Percentiles rank a stretch among this genome's conserved stretches.
These are phyloP conservation scores for Fusarium sp. DNA, from an alignment of 2,329 filamentous ascomycete genomes.

Conservation along the genomic window DNA sequence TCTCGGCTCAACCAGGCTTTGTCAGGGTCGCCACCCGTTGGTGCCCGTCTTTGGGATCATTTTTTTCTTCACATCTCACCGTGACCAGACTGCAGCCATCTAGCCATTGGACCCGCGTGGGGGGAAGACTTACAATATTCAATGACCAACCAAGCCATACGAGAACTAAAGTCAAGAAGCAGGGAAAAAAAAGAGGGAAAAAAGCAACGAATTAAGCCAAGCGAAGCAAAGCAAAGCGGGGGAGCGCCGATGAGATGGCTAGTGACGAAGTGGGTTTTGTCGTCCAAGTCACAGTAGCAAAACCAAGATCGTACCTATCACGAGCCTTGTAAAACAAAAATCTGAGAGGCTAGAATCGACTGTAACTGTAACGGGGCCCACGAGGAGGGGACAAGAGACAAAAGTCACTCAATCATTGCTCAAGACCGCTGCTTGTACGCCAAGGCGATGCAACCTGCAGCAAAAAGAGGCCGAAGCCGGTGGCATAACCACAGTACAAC, in stretches of 20 bases:
- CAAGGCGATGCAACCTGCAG: constrained; percentile 19
- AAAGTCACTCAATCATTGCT: constrained; percentile 14
- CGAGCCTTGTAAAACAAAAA: constrained; percentile 18
- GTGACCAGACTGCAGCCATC: constrained; percentile 2
- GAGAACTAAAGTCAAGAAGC: neutral
- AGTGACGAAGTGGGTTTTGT: constrained; percentile 22
- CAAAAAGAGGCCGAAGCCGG: constrained; percentile 30
- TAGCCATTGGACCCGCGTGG: constrained; percentile 17
- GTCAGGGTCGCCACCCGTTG: constrained; percentile 23
- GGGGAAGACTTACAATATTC: neutral
- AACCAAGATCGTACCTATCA: constrained; percentile 32
- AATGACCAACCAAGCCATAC: constrained; percentile 9
- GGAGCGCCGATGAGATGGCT: constrained; percentile 13
- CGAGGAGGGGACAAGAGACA: constrained; percentile 1
- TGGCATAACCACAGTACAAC: neutral
- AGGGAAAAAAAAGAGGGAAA: neutral
- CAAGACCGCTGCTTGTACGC: constrained; percentile 12
- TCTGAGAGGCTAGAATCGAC: constrained; percentile 6
- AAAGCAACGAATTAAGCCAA: constrained; percentile 14
- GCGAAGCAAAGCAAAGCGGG: constrained; percentile 5
- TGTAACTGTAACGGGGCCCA: constrained; percentile 4
- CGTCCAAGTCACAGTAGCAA: constrained; percentile 9
- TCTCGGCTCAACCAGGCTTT: constrained; percentile 4
- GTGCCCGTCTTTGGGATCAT: neutral
- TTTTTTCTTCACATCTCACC: constrained; percentile 6